Evolutionary conservation across 2,329 filamentous ascomycete species (phyloP), one percentile per base, ranked within the genome.

Genomic region (Fusarium pseudograminearum): DNA sequence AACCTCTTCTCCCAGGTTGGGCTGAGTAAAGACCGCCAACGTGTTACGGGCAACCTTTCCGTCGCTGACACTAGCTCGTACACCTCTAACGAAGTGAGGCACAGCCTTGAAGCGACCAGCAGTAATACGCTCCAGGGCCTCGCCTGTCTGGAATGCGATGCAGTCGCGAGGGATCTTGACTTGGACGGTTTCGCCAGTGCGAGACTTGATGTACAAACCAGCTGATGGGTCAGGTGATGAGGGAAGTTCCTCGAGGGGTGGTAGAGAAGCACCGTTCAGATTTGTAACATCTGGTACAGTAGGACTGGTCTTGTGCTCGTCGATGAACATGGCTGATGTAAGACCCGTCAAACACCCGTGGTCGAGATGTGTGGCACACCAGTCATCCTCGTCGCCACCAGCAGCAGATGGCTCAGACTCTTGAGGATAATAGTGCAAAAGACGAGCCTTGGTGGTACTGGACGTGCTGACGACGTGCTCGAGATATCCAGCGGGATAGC

Each of bases 21-120:
- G 96, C 85, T 99, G 96, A 61, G 95, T 99, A 77, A 98, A 99
- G 12, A 98, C 94, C 1, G 96, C 96, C 71, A 99, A 81, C 12
- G 96, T 99, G 81, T 98, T 98, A 62, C 91, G 84, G 30, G 91
- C 92, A 63, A 94, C 86, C 30, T 83, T 82, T 3, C 82, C 83
- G 16, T 80, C 82, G 60, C 84, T 79, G 38, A 79, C 81, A 45
- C 84, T 86, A 2, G 87, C 83, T 69, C 87, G 85, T 7, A 91
- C 90, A 0, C 94, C 95, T 70, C 91, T 87, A 11, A 99, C 96
- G 79, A 97, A 98, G 83, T 99, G 96, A 71, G 96, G 95, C 65
- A 98, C 96, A 2, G 96, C 96, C 80, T 91, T 93, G 84, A 99
- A 97, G 76, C 88, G 90, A 12, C 96, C 96, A n/a, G 87, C 84